Base-by-base conservation (phyloP, 306 rosid genomes). In the Glycine latifolia region DNA sequence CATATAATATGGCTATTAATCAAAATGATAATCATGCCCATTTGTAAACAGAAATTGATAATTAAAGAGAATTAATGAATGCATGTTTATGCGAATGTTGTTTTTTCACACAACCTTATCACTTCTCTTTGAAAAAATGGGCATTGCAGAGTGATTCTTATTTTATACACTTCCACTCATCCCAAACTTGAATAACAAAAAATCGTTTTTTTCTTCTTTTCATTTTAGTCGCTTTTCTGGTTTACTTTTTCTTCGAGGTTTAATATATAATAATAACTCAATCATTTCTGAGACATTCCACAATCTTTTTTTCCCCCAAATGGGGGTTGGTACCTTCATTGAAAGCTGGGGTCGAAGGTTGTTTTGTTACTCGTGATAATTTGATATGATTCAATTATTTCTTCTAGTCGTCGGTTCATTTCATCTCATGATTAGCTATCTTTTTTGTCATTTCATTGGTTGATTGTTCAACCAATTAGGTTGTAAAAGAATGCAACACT, bases 401-500 rank as follows among this genome's bases (percentile, higher is more conserved):
- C 39, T 47, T 76, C 7, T 6, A 17, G 3, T 39, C 10, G 47
- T n/a, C 2, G 26, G 13, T 8, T 31, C 31, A 44, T 69, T 35
- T 66, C n/a, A 56, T 35, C 9, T 73, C 61, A 62, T 56, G 14
- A 16, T 68, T 33, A 10, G 13, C 67, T 66, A 3, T 56, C n/a
- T 52, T 16, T 41, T 73, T 47, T 47, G 35, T 69, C 65, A 46
- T 75, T 55, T 67, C 44, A 6, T 6, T 59, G 3, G 62, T 70
- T 20, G 6, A 59, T 59, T 80, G 2, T 35, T 47, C 55, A 72
- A 37, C 73, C 47, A 72, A 72, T 37, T 61, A 61, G 66, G 56
- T 49, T 62, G 15, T 7, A 44, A 35, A 52, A 62, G 55, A 50
- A 37, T 16, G 47, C 78, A 20, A 73, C 65, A 15, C 49, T 67